Conservation (phyloP, 1,284 basidiomycete species). For the Leccinum subspadiceum region DNA sequence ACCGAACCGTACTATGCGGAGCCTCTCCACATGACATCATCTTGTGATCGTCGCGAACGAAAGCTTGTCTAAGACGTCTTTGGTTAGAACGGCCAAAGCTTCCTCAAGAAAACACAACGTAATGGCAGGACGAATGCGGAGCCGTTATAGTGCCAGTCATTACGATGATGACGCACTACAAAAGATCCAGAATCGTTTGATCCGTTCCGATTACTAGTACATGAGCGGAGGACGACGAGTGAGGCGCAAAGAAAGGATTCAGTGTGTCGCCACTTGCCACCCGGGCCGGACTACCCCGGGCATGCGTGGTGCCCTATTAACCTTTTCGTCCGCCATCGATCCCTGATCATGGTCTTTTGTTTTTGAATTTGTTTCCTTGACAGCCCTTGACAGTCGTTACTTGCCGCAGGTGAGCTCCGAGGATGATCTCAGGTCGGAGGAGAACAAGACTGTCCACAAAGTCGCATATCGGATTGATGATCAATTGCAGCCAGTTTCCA, state of each 20-base stretch:
- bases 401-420: constrained; percentile 27
- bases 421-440: constrained; percentile 30
- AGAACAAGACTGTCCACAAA: not conserved
- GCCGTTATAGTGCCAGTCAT: not conserved
- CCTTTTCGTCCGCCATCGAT: not conserved
- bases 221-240: not conserved
- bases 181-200: not conserved
- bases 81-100: not conserved
- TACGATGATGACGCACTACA: not conserved
- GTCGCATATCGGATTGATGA: not conserved
- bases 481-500: not conserved
- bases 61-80: not conserved
- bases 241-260: not conserved
- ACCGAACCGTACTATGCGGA: not conserved
- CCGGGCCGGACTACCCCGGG: constrained; percentile 6
- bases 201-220: not conserved
- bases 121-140: not conserved
- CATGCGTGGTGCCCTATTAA: constrained; percentile 8
- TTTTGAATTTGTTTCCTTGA: not conserved
- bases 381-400: constrained; percentile 30
- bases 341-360: not conserved
- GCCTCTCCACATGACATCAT: not conserved
- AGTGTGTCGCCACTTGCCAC: constrained; percentile 8
- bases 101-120: not conserved
- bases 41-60: not conserved